Base-by-base conservation (phyloP, 2,329 filamentous ascomycete species). In the Colletotrichum sidae region DNA sequence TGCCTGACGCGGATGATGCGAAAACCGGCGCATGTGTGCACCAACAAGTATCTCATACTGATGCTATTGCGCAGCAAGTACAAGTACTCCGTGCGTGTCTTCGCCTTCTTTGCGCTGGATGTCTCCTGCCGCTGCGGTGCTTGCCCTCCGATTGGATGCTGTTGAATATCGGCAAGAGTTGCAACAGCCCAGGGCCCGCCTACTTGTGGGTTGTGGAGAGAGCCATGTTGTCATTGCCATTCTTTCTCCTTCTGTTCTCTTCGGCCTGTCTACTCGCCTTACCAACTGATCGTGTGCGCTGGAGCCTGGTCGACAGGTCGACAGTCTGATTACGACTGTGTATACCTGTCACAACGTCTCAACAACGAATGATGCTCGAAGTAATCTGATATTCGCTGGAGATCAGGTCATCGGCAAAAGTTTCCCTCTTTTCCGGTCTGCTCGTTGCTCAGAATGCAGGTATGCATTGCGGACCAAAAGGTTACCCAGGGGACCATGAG, bases 81-180 rank as follows among this genome's bases (percentile, higher is more conserved):
- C 7, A 4, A 50, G 25, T 11, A 11, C 25, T 17, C 17, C 25
- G 11, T 8, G 9, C 8, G 17, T 38, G 25, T 12, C 15, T 49
- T 50, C 37, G 37, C 42, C 17, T 58, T 42, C 25, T 51, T 35
- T 7, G 42, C 17, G 45, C 41, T 42, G 37, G 44, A 57, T 11
- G 8, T 38, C 45, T 35, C 46, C 46, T 51, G 46, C 37, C 38
- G 45, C 17, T 51, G 55, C 46, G 47, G 55, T 51, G 55, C 46
- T 51, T 58, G 46, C 46, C n/a, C 25, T 42, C 53, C 53, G 53
- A 55, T 55, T 55, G 54, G 54, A 49, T 41, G n/a, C 44, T n/a
- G 33, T 47, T 41, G 7, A 56, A 10, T 17, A 39, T 54, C 33
- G 55, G 55, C 55, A 58, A 41, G 35, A 58, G 17, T 50, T 58